A percentile compares a stretch with the other conserved stretches of the same genome.
Evolutionary conservation across 768 basidiomycete species (phyloP).

Genomic region (Crepidotus variabilis): DNA sequence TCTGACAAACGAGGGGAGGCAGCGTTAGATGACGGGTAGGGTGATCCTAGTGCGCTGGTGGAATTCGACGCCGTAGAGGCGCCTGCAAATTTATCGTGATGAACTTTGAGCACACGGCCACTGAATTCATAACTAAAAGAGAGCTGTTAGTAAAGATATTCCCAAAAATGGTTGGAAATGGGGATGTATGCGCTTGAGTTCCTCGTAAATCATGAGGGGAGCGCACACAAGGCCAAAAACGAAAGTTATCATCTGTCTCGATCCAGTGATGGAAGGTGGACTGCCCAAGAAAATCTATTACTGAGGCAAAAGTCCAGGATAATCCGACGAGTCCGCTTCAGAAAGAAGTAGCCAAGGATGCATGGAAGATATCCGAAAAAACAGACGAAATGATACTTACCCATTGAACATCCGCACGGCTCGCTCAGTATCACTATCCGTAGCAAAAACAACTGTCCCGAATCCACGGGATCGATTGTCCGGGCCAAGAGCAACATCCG

Average conservation of each 20-base stretch:
- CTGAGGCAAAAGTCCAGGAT: conserved; percentile 2
- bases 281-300: too few species aligned
- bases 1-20: not conserved
- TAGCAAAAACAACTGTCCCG: conserved; percentile 86
- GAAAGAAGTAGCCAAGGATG: too few species aligned
- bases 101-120: conserved; percentile 84
- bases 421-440: conserved; percentile 77
- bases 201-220: not conserved
- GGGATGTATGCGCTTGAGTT: not conserved
- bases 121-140: conserved; percentile 76
- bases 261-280: too few species aligned
- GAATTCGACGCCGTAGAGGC: conserved; percentile 9
- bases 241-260: too few species aligned
- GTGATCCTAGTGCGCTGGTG: not conserved
- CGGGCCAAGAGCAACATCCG: conserved; percentile 83
- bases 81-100: conserved; percentile 79
- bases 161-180: not conserved
- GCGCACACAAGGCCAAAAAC: not conserved
- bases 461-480: conserved; percentile 91
- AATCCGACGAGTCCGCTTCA: conserved; percentile 1
- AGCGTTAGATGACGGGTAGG: not conserved
- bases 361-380: too few species aligned
- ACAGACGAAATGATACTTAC: conserved; percentile 39
- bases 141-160: not conserved
- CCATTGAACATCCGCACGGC: conserved; percentile 90